phyloP scores from a whole-genome alignment of 2,329 filamentous ascomycete genomes.

The Hirsutella thompsonii region DNA sequence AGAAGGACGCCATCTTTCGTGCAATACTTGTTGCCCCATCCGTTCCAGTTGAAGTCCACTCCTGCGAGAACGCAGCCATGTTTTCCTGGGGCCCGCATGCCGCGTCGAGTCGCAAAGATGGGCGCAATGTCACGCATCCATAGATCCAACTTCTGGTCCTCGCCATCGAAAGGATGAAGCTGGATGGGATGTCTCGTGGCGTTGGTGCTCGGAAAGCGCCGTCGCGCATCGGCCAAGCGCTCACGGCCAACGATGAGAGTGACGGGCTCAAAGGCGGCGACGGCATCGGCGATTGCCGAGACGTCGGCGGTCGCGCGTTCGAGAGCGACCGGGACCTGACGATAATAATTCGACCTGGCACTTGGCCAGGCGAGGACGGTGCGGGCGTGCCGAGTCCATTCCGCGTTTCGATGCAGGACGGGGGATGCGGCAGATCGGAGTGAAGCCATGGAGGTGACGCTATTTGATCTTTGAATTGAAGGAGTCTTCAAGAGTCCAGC shows the following conservation, averaged over 20 bases:
- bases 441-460: no score
- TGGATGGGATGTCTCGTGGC: slow-evolving; percentile 3
- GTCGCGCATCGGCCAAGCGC: slow-evolving; percentile 5
- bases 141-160: slow-evolving; percentile 7
- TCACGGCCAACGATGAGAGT: slow-evolving; percentile 9
- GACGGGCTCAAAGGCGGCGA: slow-evolving; percentile 14
- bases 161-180: slow-evolving; percentile 3
- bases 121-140: slow-evolving; percentile 17
- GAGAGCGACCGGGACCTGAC: slow-evolving; percentile 1
- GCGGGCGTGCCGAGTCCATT: slow-evolving; percentile 6
- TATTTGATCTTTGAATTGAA: no score
- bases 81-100: not conserved
- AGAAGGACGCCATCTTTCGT: slow-evolving; percentile 4
- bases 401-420: slow-evolving; percentile 3
- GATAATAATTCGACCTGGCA: not conserved
- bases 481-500: no score
- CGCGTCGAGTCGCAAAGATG: slow-evolving; percentile 8
- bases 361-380: slow-evolving; percentile 7
- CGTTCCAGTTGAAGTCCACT: slow-evolving; percentile 15
- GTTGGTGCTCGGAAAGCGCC: slow-evolving; percentile 1
- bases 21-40: slow-evolving; percentile 13
- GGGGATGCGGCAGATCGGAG: not conserved
- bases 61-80: slow-evolving; percentile 3
- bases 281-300: slow-evolving; percentile 11
- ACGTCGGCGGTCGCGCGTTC: slow-evolving; percentile 10